Evolutionary conservation across 2,329 filamentous ascomycete species (phyloP).

Genomic region (Diaporthe humulicola): DNA sequence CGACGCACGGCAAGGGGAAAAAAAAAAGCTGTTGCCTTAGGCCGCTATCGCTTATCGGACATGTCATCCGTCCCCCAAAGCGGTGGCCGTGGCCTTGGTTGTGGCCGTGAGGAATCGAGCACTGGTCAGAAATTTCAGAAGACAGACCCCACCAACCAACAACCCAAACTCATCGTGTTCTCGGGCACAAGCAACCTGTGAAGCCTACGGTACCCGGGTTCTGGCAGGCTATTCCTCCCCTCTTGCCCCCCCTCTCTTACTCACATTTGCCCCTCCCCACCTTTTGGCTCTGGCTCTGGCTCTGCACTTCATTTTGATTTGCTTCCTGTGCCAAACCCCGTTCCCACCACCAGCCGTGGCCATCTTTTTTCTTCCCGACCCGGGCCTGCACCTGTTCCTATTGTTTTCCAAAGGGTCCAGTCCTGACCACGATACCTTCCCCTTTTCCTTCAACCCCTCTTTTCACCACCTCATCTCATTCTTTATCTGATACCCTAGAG

Average conservation of each 20-base stretch:
- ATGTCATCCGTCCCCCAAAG: not conserved
- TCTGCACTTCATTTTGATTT: constrained; percentile 21
- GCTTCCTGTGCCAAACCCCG: constrained; percentile 20
- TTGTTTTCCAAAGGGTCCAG: constrained; percentile 33
- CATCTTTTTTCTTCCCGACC: constrained; percentile 29
- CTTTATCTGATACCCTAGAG: constrained; percentile 9
- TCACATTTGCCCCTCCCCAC: constrained; percentile 21
- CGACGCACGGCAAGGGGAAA: not conserved
- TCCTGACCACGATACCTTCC: constrained; percentile 15
- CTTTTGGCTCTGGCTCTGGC: not conserved
- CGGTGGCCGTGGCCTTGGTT: not conserved
- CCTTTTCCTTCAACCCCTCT: not conserved
- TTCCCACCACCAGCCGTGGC: constrained; percentile 4
- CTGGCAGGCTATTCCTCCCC: not conserved
- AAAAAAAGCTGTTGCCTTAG: constrained; percentile 20
- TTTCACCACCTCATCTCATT: not conserved
- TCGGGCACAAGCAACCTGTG: not conserved
- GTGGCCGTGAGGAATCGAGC: constrained; percentile 4
- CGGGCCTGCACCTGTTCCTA: constrained; percentile 5
- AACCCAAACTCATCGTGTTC: constrained; percentile 6
- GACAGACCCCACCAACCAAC: constrained; percentile 32
- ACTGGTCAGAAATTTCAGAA: constrained; percentile 39
- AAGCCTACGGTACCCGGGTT: not conserved
- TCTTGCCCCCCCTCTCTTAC: constrained; percentile 7
- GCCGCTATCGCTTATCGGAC: constrained; percentile 31